Conservation (phyloP, 1,284 basidiomycete species). For the Coriolopsis trogii region DNA sequence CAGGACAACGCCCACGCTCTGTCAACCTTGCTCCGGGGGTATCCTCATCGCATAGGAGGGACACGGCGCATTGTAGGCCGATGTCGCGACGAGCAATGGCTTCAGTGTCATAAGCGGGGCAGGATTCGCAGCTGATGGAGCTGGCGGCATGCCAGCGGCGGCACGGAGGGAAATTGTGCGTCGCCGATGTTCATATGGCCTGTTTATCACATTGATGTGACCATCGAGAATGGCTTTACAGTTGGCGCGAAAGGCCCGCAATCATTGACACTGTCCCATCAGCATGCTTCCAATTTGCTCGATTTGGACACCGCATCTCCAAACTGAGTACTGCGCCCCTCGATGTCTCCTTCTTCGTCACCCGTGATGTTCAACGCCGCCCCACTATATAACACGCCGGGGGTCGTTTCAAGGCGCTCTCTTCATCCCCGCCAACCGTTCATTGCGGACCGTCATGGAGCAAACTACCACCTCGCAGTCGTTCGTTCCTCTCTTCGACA, state of each 20-base stretch:
- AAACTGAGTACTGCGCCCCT: slow-evolving; percentile 19
- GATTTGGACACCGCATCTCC: slow-evolving; percentile 21
- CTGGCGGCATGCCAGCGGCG: slow-evolving; percentile 9
- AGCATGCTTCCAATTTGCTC: slow-evolving; percentile 21
- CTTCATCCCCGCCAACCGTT: slow-evolving; percentile 24
- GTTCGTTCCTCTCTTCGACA: slow-evolving; percentile 35
- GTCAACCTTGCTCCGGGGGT: too few species aligned
- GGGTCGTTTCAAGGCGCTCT: slow-evolving; percentile 11
- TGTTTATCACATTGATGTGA: slow-evolving; percentile 26
- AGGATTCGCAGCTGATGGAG: slow-evolving; percentile 10
- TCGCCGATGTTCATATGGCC: slow-evolving; percentile 4
- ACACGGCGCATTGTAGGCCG: background rate
- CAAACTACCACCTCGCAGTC: slow-evolving; percentile 25
- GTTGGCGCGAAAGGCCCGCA: slow-evolving; percentile 10
- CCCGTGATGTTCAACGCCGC: slow-evolving; percentile 10
- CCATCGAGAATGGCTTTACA: slow-evolving; percentile 20
- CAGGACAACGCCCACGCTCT: too few species aligned
- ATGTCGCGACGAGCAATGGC: background rate
- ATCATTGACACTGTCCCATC: slow-evolving; percentile 20
- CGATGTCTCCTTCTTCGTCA: slow-evolving; percentile 13
- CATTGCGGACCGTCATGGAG: slow-evolving; percentile 28
- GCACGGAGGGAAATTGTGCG: slow-evolving; percentile 6
- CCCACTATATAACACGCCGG: slow-evolving; percentile 30
- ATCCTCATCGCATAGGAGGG: too few species aligned
- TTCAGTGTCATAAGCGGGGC: background rate